Conservation (phyloP, 352 stramenopile species). For the Aphanomyces stellatus region DNA sequence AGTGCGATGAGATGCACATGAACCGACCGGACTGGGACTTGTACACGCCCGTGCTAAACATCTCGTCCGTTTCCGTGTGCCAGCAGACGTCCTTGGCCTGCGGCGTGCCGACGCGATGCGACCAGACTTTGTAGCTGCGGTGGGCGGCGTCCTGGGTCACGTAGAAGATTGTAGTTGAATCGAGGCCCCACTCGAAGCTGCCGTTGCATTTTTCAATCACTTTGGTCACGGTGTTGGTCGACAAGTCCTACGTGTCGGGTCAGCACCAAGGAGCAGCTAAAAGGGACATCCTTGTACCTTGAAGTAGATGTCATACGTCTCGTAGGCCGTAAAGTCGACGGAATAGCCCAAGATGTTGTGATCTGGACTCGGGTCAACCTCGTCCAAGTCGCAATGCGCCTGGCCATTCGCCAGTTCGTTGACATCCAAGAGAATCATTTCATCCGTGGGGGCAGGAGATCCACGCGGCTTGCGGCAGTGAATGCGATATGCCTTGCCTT, state of each 20-base stretch:
- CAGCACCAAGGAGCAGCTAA: conserved; percentile 23
- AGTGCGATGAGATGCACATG: conserved; percentile 83
- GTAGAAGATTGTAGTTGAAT: conserved; percentile 92
- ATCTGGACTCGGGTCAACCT: conserved; percentile 75
- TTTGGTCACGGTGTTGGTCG: conserved; percentile 53
- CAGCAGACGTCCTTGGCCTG: conserved; percentile 78
- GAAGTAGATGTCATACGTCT: conserved; percentile 90
- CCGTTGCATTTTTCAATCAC: conserved; percentile 83
- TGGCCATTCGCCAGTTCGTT: conserved; percentile 86
- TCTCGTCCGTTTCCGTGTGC: conserved; percentile 91
- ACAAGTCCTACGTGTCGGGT: conserved; percentile 26
- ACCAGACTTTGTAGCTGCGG: conserved; percentile 91
- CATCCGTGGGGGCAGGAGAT: conserved; percentile 36
- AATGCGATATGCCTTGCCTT: conserved; percentile 74
- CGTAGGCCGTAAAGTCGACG: conserved; percentile 90
- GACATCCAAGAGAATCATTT: conserved; percentile 92
- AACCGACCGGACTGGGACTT: conserved; percentile 91
- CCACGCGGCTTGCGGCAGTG: conserved; percentile 72
- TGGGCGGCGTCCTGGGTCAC: conserved; percentile 86
- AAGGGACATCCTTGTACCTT: conserved; percentile 66
- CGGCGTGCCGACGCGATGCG: conserved; percentile 72
- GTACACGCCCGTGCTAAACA: conserved; percentile 88
- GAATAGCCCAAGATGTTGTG: conserved; percentile 91
- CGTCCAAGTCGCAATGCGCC: conserved; percentile 73
- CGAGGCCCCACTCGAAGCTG: conserved; percentile 80